Percentiles rank a stretch among this genome's conserved stretches.
Evolutionary conservation across 352 stramenopile genomes (phyloP).

Genomic region (Globisporangium recalcitrans): DNA sequence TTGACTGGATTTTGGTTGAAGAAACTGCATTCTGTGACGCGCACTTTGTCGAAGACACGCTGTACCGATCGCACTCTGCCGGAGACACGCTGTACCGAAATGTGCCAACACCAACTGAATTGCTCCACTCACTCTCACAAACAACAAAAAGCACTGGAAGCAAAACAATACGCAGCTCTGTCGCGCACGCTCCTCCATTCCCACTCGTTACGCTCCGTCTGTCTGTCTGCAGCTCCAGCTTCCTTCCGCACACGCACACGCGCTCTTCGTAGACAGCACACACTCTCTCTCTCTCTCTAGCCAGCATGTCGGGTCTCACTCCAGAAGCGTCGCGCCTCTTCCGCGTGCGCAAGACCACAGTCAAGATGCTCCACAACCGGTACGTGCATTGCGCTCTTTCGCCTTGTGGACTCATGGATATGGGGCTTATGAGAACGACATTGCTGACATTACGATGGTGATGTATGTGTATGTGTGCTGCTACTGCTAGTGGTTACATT

Average conservation of each 20-base stretch:
- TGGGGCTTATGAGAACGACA: neutral
- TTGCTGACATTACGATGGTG: neutral
- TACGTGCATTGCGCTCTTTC: constrained; percentile 20
- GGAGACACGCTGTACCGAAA: neutral
- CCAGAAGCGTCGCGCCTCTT: constrained; percentile 87
- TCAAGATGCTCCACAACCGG: constrained; percentile 94
- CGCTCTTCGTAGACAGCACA: neutral
- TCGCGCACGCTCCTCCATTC: neutral
- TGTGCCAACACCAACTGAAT: neutral
- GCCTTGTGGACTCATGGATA: neutral
- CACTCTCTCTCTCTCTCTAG: too few relatives aligned
- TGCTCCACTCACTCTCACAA: neutral
- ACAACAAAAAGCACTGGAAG: neutral
- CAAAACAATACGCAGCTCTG: neutral
- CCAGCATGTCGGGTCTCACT: constrained; percentile 64
- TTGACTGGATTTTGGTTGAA: too few relatives aligned
- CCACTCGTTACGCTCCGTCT: neutral
- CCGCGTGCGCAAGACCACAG: constrained; percentile 93
- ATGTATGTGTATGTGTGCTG: neutral
- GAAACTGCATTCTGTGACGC: too few relatives aligned
- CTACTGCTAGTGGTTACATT: constrained; percentile 93
- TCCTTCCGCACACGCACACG: neutral
- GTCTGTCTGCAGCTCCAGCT: neutral
- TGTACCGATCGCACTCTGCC: neutral
- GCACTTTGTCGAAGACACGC: neutral